A percentile compares a stretch with the other conserved stretches of the same genome.
Conservation (phyloP, 2,329 filamentous ascomycete species). For the Sclerotinia borealis region DNA sequence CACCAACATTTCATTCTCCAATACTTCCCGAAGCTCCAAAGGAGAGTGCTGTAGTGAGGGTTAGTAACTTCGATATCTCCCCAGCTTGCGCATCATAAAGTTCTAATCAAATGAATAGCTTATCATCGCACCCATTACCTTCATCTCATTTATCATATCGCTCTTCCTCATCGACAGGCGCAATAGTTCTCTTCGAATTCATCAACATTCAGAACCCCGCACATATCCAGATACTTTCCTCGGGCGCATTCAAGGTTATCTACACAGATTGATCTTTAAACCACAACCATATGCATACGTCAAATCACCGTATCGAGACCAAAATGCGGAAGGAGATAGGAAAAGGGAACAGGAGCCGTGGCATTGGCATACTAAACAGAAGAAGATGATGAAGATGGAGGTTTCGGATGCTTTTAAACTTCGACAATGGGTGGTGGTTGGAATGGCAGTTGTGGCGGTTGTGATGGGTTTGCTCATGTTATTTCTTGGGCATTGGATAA, state of each 20-base stretch:
- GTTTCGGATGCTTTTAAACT: slow-evolving; percentile 31
- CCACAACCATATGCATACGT: slow-evolving; percentile 25
- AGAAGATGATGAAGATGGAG: slow-evolving; percentile 31
- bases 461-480: slow-evolving; percentile 2
- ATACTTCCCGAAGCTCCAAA: slow-evolving; percentile 21
- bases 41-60: slow-evolving; percentile 25
- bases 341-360: slow-evolving; percentile 23
- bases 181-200: slow-evolving; percentile 21
- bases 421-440: slow-evolving; percentile 26
- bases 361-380: slow-evolving; percentile 32
- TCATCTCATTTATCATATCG: slow-evolving; percentile 32
- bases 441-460: slow-evolving; percentile 2
- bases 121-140: slow-evolving; percentile 30
- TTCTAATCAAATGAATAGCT: slow-evolving; percentile 19
- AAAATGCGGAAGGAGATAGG: not conserved
- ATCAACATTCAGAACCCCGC: slow-evolving; percentile 13
- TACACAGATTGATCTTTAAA: slow-evolving; percentile 23
- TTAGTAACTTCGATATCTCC: slow-evolving; percentile 11
- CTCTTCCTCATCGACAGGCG: slow-evolving; percentile 29
- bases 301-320: slow-evolving; percentile 14
- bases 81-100: not conserved
- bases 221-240: slow-evolving; percentile 15
- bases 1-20: slow-evolving; percentile 6
- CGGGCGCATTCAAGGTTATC: slow-evolving; percentile 14
- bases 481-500: not conserved